Percentiles rank a stretch among this genome's conserved stretches.
Evolutionary conservation across 306 rosid genomes (phyloP).

Genomic region (Inga oerstediana): DNA sequence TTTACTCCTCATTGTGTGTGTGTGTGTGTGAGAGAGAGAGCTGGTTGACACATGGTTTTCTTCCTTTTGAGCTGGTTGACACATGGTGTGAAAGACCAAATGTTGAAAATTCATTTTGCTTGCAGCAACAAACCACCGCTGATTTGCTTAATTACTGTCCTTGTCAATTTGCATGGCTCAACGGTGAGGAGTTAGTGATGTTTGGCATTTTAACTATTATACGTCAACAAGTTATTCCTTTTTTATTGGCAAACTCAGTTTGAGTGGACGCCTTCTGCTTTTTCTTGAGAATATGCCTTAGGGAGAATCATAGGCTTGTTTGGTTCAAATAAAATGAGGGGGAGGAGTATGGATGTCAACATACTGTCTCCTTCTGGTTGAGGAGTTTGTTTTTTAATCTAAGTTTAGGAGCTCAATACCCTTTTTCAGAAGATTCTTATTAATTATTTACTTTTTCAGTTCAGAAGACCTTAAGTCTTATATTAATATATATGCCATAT

Average conservation of each 20-base stretch:
- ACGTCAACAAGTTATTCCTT: conserved; percentile 39
- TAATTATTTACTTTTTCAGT: conserved; percentile 44
- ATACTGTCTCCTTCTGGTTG: conserved; percentile 54
- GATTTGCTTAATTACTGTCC: conserved; percentile 35
- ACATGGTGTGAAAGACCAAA: conserved; percentile 17
- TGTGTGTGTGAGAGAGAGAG: neutral
- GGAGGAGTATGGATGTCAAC: conserved; percentile 55
- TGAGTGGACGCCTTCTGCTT: conserved; percentile 46
- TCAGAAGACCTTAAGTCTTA: conserved; percentile 45
- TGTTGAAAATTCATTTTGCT: conserved; percentile 27
- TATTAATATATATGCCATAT: conserved; percentile 43
- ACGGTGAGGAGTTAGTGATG: conserved; percentile 34
- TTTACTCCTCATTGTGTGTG: neutral
- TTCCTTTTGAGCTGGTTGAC: conserved; percentile 25
- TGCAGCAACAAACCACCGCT: conserved; percentile 25
- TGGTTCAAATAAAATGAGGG: conserved; percentile 41
- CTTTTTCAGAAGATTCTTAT: conserved; percentile 60
- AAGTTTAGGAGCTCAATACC: conserved; percentile 41
- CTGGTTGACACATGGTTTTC: neutral
- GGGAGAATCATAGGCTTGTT: conserved; percentile 45
- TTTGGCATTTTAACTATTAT: conserved; percentile 36
- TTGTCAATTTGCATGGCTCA: conserved; percentile 59
- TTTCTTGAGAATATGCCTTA: conserved; percentile 52
- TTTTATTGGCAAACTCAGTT: conserved; percentile 33
- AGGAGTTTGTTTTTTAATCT: conserved; percentile 45